Conservation (phyloP, 1,284 basidiomycete genomes). For the Macrocystidia cucumis region DNA sequence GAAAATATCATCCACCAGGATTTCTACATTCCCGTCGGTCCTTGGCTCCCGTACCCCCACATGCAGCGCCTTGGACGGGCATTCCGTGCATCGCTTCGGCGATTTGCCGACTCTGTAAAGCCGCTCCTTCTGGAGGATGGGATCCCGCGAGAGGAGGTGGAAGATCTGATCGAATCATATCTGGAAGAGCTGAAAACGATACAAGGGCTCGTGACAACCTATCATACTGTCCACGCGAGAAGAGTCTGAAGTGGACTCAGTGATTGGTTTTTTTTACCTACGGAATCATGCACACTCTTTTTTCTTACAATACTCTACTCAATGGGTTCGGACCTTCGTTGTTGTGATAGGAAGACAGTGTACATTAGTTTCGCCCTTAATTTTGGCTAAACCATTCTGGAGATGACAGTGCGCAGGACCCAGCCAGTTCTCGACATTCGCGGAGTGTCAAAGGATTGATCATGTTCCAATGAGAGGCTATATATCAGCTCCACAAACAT, state of each 20-base stretch:
- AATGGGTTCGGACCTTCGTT: too few species aligned
- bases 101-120: constrained; percentile 30
- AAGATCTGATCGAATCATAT: constrained; percentile 28
- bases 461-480: too few species aligned
- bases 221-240: constrained; percentile 23
- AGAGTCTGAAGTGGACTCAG: constrained; percentile 8
- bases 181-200: constrained; percentile 31
- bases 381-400: too few species aligned
- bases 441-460: too few species aligned
- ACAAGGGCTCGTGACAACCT: constrained; percentile 31
- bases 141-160: constrained; percentile 23
- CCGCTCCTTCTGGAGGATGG: constrained; percentile 32
- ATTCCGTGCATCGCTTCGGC: constrained; percentile 20
- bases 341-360: too few species aligned
- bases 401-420: too few species aligned
- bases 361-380: too few species aligned
- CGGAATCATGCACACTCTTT: neutral
- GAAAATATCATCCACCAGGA: constrained; percentile 22
- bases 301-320: neutral
- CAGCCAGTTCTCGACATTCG: too few species aligned
- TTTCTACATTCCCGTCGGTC: constrained; percentile 39
- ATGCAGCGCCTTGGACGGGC: constrained; percentile 26
- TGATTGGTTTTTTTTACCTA: neutral
- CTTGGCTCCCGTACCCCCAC: constrained; percentile 29
- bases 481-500: too few species aligned